A percentile compares a stretch with the other conserved stretches of the same genome.
phyloP scores from a whole-genome alignment of 2,329 filamentous ascomycete genomes.

The Cytospora piceicola region DNA sequence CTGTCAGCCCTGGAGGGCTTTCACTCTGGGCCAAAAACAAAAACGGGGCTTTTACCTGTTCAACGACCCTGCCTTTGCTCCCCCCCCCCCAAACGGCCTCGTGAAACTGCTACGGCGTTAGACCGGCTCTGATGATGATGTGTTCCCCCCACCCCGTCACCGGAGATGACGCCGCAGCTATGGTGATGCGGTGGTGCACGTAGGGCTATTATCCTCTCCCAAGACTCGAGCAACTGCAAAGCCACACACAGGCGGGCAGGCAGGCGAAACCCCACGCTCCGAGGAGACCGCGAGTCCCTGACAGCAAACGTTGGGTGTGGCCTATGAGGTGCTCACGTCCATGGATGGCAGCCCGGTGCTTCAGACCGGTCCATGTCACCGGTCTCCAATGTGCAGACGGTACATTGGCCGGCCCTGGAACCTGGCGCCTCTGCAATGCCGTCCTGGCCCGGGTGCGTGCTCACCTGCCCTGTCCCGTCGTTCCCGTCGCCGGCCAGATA shows the following conservation, averaged over 20 bases:
- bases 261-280: background rate
- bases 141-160: no score
- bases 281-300: background rate
- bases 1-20: no score
- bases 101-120: background rate
- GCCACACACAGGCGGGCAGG: background rate
- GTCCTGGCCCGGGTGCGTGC: slow-evolving; percentile 5
- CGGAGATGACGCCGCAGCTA: background rate
- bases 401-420: background rate
- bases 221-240: background rate
- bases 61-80: background rate
- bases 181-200: background rate
- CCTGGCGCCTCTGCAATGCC: no score
- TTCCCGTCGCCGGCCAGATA: slow-evolving; percentile 27
- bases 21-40: no score
- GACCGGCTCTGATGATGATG: background rate
- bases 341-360: background rate
- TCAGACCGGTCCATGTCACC: slow-evolving; percentile 7
- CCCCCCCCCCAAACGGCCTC: background rate
- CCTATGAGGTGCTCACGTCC: background rate
- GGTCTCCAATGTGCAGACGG: slow-evolving; percentile 3
- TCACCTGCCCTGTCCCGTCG: slow-evolving; percentile 16
- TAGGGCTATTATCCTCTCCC: background rate
- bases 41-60: background rate
- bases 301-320: background rate